Base-by-base conservation (phyloP, 139 green algal genomes). In the Coelastrella sp. region DNA sequence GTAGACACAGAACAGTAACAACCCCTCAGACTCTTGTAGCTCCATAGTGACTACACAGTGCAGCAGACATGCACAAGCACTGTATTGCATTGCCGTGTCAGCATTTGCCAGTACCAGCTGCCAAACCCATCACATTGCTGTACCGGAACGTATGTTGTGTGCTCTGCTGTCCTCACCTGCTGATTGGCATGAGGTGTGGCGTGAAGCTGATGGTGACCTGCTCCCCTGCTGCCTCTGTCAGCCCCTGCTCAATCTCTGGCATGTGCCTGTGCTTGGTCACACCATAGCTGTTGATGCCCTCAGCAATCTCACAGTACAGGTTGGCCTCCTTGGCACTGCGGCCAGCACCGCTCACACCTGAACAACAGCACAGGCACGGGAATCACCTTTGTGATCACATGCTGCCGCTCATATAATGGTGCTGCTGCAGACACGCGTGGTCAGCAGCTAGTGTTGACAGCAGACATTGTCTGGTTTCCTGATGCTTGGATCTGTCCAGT, bases 151-250 rank as follows among this genome's bases (percentile, higher is more conserved):
- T 47, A 47, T 47, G 32, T 47, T 47, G 0, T 47, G 32, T 47
- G 32, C 32, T 47, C 32, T 1, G 61, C 61, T 71, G 74, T 10
- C 11, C 92, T 0, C 77, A 95, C 94, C 94, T 93, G 92, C 88
- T 96, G 95, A 99, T 98, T 83, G 97, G 98, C 86, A 99, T 99
- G 13, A 99, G 94, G 94, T 99, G 97, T 7, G 98, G 98, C 4
- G 98, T 99, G 95, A 99, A 99, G 93, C 93, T 97, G 73, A 99
- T 90, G 14, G 58, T 80, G 60, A 99, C 95, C 19, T 92, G 91
- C 56, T 74, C 86, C 54, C 96, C 97, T 8, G 96, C 95, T 20
- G 96, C 96, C 60, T 98, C 97, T 0, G 57, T 92, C 84, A 99
- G 93, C 6, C 97, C 97, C 92, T 98, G 97, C 94, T 99, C 98